These are phyloP conservation scores for Lachancea thermotolerans DNA, from an alignment of 805 yeast species.

Conservation along the genomic window DNA sequence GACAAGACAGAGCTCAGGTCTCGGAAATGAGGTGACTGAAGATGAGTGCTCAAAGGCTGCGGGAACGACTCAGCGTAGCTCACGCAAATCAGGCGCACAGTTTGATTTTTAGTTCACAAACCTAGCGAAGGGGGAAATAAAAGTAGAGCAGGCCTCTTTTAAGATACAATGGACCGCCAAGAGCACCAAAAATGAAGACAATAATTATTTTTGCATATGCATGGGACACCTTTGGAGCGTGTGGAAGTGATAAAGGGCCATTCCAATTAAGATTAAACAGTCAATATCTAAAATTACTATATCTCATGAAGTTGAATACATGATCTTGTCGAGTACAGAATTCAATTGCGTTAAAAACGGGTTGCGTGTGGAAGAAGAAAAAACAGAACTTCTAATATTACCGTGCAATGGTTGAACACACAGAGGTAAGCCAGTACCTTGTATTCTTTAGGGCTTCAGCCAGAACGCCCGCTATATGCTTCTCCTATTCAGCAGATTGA, in stretches of 20 bases:
- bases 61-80: background rate
- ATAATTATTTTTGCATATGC: background rate
- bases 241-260: no score
- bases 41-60: background rate
- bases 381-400: background rate
- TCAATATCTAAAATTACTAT: background rate
- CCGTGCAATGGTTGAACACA: constrained; percentile 7
- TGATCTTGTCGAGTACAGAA: background rate
- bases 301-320: constrained; percentile 11
- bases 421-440: constrained; percentile 14
- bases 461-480: constrained; percentile 11
- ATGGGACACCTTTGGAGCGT: background rate
- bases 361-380: background rate
- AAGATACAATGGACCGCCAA: no score
- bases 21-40: background rate
- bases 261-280: no score
- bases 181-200: background rate
- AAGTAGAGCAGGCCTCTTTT: background rate
- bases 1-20: constrained; percentile 1
- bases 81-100: background rate
- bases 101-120: background rate
- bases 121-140: background rate
- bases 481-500: constrained; percentile 67
- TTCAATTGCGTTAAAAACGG: background rate
- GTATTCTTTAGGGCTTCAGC: background rate